These are phyloP conservation scores for Rosellinia necatrix DNA, from an alignment of 2,329 filamentous ascomycete species.

Conservation along the genomic window DNA sequence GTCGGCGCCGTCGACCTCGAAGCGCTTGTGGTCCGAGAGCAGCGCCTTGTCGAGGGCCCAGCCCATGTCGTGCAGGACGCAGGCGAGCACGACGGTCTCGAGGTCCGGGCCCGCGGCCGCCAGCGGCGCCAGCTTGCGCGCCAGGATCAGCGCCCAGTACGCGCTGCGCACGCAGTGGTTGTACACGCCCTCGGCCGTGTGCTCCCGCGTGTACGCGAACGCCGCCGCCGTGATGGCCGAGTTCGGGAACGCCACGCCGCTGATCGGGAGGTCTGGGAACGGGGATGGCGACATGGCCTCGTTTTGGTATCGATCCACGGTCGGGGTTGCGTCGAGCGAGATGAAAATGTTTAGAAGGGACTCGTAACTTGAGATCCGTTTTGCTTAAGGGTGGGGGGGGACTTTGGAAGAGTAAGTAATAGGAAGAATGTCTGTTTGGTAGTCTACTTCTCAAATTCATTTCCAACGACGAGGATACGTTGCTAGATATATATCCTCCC, in stretches of 20 bases:
- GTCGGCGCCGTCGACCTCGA: conserved; percentile 34
- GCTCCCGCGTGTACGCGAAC: conserved; percentile 28
- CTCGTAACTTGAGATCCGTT: not conserved
- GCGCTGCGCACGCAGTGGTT: conserved; percentile 35
- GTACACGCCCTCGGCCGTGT: conserved; percentile 26
- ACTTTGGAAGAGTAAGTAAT: not conserved
- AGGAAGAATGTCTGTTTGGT: not conserved
- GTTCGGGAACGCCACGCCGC: conserved; percentile 27
- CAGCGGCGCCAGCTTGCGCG: conserved; percentile 22
- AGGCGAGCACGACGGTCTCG: conserved; percentile 28
- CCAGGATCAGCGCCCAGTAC: conserved; percentile 31
- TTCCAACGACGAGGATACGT: not conserved
- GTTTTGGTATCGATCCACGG: not conserved
- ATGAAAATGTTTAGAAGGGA: not conserved
- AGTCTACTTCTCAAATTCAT: not conserved
- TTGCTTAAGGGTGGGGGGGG: no score
- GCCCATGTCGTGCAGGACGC: conserved; percentile 32
- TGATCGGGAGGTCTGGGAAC: conserved; percentile 28
- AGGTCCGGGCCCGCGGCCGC: conserved; percentile 10
- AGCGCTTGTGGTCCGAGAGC: conserved; percentile 24
- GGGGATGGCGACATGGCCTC: conserved; percentile 21
- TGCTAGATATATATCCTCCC: not conserved
- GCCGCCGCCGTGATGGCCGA: conserved; percentile 28
- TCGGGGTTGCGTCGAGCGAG: not conserved
- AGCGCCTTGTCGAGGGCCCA: conserved; percentile 23